Evolutionary conservation across 2,329 filamentous ascomycete species (phyloP), one percentile per base, ranked within the genome.

Genomic region (Trichophyton mentagrophytes): DNA sequence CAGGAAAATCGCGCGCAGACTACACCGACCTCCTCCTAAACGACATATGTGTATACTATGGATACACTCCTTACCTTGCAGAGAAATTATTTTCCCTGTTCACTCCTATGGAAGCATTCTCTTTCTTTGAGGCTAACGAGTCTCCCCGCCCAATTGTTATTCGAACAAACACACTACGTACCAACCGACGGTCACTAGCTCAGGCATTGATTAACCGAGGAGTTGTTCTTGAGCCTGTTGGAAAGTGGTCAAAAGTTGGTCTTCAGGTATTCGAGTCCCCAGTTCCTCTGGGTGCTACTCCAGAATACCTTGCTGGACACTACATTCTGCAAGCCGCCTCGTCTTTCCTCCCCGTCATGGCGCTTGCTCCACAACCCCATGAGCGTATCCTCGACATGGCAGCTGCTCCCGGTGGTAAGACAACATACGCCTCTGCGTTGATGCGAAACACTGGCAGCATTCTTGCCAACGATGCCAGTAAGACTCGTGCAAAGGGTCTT

Each of bases 71-170:
- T 42, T 97, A 87, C 76, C 82, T 99, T n/a, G 93, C 91, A 3
- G 89, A 96, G 75, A 99, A 97, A 80, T 85, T 99, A 15, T 90
- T 91, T 77, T 86, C 87, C 70, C 84, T 99, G 5, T 97, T 99
- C 77, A 85, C 90, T 1, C 89, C 93, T 0, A 86, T 87, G 67
- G 93, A 99, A 77, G 93, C 93, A 0, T 95, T 97, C 67, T 91
- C 91, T 60, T 99, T 99, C 77, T 97, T 99, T 77, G 93, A 99
- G 77, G 92, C 92, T 68, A 99, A 99, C 84, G 93, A 99, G 77
- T 90, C 89, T 30, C 85, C 90, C 13, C 85, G 93, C 58, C 93
- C 93, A 3, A 86, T 99, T 62, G 93, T 99, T 66, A 95, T 99
- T 71, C 86, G 93, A 70, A 97, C 93, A 64, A 99, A 99, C 76